A percentile compares a stretch with the other conserved stretches of the same genome.
Evolutionary conservation across 805 yeast genomes (phyloP).

Genomic region (Yamadazyma akitaensis): DNA sequence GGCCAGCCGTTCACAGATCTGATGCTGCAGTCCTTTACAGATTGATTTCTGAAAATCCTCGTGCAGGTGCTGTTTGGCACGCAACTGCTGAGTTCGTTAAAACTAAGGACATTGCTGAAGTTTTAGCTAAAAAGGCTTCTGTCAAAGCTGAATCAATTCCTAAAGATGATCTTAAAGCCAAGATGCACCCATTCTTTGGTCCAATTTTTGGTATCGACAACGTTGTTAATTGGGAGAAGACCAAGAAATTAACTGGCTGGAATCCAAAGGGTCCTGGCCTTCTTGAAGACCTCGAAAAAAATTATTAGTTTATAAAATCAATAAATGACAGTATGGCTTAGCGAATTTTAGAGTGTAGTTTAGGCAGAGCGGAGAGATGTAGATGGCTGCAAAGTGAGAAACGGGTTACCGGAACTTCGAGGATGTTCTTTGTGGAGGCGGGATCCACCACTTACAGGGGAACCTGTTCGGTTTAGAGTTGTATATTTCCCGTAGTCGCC

Average conservation of each 20-base stretch:
- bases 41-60: slow-evolving; percentile 2
- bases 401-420: too few species aligned
- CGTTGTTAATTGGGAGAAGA: slow-evolving; percentile 2
- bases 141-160: background rate
- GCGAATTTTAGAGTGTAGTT: too few species aligned
- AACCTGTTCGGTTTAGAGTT: too few species aligned
- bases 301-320: background rate
- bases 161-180: background rate
- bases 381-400: too few species aligned
- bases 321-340: background rate
- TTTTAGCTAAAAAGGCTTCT: background rate
- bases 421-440: too few species aligned
- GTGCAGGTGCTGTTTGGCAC: slow-evolving; percentile 1
- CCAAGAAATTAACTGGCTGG: slow-evolving; percentile 4
- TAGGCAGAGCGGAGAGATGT: too few species aligned
- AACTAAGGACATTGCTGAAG: slow-evolving; percentile 1
- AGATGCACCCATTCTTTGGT: slow-evolving; percentile 1
- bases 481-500: too few species aligned
- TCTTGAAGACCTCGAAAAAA: slow-evolving; percentile 5
- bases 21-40: slow-evolving; percentile 31
- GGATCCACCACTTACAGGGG: too few species aligned
- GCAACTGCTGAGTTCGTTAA: slow-evolving; percentile 2
- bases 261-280: background rate
- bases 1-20: slow-evolving; percentile 27
- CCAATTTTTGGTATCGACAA: background rate